A percentile compares a stretch with the other conserved stretches of the same genome.
Evolutionary conservation across 352 stramenopile species (phyloP).

Genomic region (Phytophthora megakarya): DNA sequence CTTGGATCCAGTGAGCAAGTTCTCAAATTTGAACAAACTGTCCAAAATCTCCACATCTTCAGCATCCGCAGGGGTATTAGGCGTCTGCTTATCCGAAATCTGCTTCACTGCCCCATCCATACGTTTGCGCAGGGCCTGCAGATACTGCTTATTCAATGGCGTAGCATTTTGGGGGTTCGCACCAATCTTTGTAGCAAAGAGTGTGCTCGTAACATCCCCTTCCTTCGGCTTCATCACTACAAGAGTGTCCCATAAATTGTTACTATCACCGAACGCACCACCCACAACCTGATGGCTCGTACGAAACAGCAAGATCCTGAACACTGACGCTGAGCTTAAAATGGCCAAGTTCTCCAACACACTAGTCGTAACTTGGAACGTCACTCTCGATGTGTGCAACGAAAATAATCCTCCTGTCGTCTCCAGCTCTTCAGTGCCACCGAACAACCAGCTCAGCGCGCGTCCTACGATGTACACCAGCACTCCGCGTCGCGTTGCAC

Average conservation of each 20-base stretch:
- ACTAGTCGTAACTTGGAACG: slow-evolving; percentile 56
- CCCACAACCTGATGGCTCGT: slow-evolving; percentile 38
- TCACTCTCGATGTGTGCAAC: slow-evolving; percentile 27
- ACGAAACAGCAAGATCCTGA: slow-evolving; percentile 61
- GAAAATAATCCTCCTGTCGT: slow-evolving; percentile 32
- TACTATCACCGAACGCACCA: slow-evolving; percentile 13
- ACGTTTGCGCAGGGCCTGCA: slow-evolving; percentile 38
- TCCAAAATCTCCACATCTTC: slow-evolving; percentile 53
- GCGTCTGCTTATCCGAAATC: slow-evolving; percentile 40
- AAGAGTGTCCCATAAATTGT: slow-evolving; percentile 47
- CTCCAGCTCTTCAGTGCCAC: slow-evolving; percentile 1
- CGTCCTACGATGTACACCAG: slow-evolving; percentile 41
- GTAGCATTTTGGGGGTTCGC: slow-evolving; percentile 27
- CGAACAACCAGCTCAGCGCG: slow-evolving; percentile 29
- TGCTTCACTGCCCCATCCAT: slow-evolving; percentile 39
- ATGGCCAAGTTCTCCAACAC: slow-evolving; percentile 51
- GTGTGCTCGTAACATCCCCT: slow-evolving; percentile 31
- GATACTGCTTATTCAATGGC: slow-evolving; percentile 54
- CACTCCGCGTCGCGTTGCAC: slow-evolving; percentile 47
- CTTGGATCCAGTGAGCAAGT: slow-evolving; percentile 49
- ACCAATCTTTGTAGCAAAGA: slow-evolving; percentile 29
- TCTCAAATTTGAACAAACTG: slow-evolving; percentile 52
- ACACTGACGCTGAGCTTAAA: slow-evolving; percentile 48
- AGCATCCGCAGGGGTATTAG: slow-evolving; percentile 31
- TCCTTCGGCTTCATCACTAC: slow-evolving; percentile 30